Evolutionary conservation across 2,329 filamentous ascomycete species (phyloP).

Genomic region (Ophiocordyceps polyrhachis-furcata): DNA sequence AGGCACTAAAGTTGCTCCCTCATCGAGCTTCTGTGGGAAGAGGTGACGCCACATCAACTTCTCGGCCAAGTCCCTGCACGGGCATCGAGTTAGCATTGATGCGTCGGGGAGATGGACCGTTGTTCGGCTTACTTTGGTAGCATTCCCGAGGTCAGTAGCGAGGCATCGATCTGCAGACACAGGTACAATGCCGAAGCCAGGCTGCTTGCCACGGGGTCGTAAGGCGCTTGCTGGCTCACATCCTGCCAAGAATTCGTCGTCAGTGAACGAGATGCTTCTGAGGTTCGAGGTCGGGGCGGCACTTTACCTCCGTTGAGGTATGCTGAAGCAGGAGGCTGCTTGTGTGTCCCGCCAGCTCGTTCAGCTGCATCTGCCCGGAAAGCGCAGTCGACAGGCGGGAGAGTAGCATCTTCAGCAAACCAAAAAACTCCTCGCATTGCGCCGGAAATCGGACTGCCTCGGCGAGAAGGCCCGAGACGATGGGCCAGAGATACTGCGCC

Average conservation of each 20-base stretch:
- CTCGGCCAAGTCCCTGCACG: conserved; percentile 11
- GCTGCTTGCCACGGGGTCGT: conserved; percentile 13
- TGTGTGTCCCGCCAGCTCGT: conserved; percentile 10
- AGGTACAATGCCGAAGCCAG: conserved; percentile 12
- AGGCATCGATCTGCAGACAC: conserved; percentile 12
- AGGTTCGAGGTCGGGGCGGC: not conserved
- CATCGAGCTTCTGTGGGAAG: conserved; percentile 28
- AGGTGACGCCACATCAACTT: conserved; percentile 44
- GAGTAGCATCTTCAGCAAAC: conserved; percentile 21
- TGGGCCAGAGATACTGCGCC: conserved; percentile 12
- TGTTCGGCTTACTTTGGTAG: conserved; percentile 10
- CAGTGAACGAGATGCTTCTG: not conserved
- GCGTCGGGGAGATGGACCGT: not conserved
- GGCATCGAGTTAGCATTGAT: not conserved
- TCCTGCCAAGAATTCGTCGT: conserved; percentile 4
- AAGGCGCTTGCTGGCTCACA: conserved; percentile 9
- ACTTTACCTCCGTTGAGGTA: conserved; percentile 20
- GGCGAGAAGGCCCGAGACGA: conserved; percentile 16
- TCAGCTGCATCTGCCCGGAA: conserved; percentile 13
- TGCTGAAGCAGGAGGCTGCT: conserved; percentile 19
- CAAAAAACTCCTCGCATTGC: conserved; percentile 27
- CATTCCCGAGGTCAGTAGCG: conserved; percentile 6
- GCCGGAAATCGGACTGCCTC: conserved; percentile 11
- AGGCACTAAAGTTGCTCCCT: conserved; percentile 11
- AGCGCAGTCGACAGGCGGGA: conserved; percentile 11